Evolutionary conservation across 2,329 filamentous ascomycete species (phyloP), one percentile per base, ranked within the genome.

Genomic region (Dactylellina leptospora): DNA sequence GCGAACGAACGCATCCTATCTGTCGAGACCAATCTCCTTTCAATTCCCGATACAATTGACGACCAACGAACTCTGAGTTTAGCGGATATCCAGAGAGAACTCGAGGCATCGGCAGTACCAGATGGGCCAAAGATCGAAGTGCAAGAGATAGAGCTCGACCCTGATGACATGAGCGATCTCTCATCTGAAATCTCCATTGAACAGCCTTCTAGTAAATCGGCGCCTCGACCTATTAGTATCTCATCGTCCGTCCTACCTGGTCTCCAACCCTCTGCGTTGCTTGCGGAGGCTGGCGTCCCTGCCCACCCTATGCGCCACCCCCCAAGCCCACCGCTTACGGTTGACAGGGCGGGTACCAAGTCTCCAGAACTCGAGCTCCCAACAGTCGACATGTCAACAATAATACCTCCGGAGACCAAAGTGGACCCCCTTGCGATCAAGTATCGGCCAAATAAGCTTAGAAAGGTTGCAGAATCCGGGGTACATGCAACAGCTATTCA

Each of bases 151-250:
- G 82, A 83, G 44, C 4, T 72, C 16, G 68, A 72, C 28, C 79
- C 81, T 45, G 83, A 83, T 42, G 74, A 76, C 59, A 69, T 75
- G 51, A 86, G 83, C 27, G 86, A 88, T 69, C 80, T 89, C 5
- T 89, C 87, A 1, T 88, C 87, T 0, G 87, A 88, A 74, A 75
- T 89, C 44, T 88, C 86, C 0, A 79, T 81, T 1, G 85, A 86
- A 69, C 77, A 54, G 73, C 76, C 60, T 71, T 76, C 38, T 27
- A 51, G 27, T 23, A 42, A 64, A 38, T 25, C 30, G 1, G 36
- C 68, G n/a, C 59, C 44, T 10, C 53, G 53, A 22, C 61, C 56
- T 40, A 59, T 59, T 74, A 25, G 70, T 72, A 50, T 63, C 76
- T 51, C 76, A 4, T 73, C 60, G 18, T 69, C 56, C 18, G 68